phyloP scores from a whole-genome alignment of 352 stramenopile species.

The Phytophthora pinifolia region DNA sequence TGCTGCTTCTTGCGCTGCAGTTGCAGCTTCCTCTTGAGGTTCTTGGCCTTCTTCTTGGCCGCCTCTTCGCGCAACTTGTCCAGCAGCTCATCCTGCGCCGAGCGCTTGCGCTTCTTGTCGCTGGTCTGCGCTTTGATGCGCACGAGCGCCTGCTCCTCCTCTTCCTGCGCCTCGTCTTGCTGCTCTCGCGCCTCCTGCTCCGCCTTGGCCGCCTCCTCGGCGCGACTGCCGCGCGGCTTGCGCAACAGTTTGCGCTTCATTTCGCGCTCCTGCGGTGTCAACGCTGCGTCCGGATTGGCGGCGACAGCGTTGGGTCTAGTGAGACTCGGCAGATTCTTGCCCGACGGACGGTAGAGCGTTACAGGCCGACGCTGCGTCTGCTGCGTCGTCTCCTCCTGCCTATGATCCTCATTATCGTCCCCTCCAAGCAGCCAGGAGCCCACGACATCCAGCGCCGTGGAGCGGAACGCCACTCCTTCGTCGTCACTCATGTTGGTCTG shows the following conservation, averaged over 20 bases:
- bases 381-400: slow-evolving; percentile 11
- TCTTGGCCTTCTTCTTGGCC: slow-evolving; percentile 69
- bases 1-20: slow-evolving; percentile 77
- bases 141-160: slow-evolving; percentile 66
- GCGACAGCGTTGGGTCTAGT: slow-evolving; percentile 23
- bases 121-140: slow-evolving; percentile 30
- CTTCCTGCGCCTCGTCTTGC: slow-evolving; percentile 41
- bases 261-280: slow-evolving; percentile 65
- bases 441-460: slow-evolving; percentile 62
- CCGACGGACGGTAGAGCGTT: slow-evolving; percentile 55
- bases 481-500: slow-evolving; percentile 35
- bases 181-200: slow-evolving; percentile 33
- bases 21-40: slow-evolving; percentile 74
- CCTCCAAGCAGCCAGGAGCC: slow-evolving; percentile 59
- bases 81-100: slow-evolving; percentile 66
- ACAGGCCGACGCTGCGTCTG: slow-evolving; percentile 29
- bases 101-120: slow-evolving; percentile 67
- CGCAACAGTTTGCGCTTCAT: slow-evolving; percentile 76
- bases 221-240: slow-evolving; percentile 40
- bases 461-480: slow-evolving; percentile 53
- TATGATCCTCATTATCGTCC: slow-evolving; percentile 12
- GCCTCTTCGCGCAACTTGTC: slow-evolving; percentile 68
- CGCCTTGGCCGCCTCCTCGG: slow-evolving; percentile 36
- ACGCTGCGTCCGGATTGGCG: slow-evolving; percentile 9
- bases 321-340: slow-evolving; percentile 31